phyloP scores from a whole-genome alignment of 257 asterid species.

The Fraxinus quadrangulata region DNA sequence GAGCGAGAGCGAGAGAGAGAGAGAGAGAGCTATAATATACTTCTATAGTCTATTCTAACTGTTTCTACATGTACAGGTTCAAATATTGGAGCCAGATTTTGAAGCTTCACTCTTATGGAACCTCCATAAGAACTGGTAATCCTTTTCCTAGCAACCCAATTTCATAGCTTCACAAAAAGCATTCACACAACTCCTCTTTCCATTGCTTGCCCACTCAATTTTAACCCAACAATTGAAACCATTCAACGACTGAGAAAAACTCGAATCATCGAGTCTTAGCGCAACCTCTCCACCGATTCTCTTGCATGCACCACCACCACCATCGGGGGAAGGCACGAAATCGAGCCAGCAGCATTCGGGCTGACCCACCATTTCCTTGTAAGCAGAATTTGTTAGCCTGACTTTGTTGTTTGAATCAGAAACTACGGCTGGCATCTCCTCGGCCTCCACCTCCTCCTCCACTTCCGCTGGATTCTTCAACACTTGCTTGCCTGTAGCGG shows the following conservation, averaged over 20 bases:
- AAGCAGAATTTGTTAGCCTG: conserved; percentile 71
- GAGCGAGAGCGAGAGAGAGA: no score
- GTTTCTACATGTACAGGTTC: conserved; percentile 16
- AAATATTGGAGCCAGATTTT: conserved; percentile 26
- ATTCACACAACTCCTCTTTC: conserved; percentile 47
- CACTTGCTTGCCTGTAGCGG: background rate
- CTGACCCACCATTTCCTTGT: conserved; percentile 89
- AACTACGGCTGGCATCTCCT: conserved; percentile 58
- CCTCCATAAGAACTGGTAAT: conserved; percentile 84
- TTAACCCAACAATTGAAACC: conserved; percentile 62
- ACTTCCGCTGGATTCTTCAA: conserved; percentile 48
- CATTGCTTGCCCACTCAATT: conserved; percentile 77
- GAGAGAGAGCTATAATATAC: background rate
- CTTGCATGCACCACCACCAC: conserved; percentile 45
- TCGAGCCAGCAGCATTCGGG: conserved; percentile 95
- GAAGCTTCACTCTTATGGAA: conserved; percentile 36
- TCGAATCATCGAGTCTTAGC: conserved; percentile 44
- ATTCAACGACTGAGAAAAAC: conserved; percentile 26
- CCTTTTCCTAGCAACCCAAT: conserved; percentile 57
- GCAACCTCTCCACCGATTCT: conserved; percentile 85
- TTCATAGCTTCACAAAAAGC: conserved; percentile 54
- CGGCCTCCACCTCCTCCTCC: conserved; percentile 70
- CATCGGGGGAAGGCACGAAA: conserved; percentile 17
- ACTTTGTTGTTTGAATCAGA: conserved; percentile 74
- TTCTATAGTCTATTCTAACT: conserved; percentile 9